Percentiles rank a stretch among this genome's conserved stretches.
Evolutionary conservation across 495 filamentous ascomycete species (phyloP).

Genomic region (Xylaria palmicola): DNA sequence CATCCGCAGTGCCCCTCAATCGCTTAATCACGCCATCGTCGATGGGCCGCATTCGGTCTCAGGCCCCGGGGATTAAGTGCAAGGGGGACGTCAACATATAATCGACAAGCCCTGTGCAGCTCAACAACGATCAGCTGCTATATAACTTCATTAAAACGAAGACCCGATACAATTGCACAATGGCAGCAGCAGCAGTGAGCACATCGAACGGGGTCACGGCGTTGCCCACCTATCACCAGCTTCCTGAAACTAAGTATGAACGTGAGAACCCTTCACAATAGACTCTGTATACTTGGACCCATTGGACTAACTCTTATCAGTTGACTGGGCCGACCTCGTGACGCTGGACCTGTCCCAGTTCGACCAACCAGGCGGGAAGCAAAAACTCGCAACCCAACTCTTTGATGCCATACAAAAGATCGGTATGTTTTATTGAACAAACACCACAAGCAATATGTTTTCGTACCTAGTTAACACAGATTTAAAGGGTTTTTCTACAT

Average conservation of each 20-base stretch:
- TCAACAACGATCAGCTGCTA: neutral
- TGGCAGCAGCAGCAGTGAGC: conserved; percentile 27
- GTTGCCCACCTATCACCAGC: conserved; percentile 37
- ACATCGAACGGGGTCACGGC: conserved; percentile 12
- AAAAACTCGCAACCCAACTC: conserved; percentile 54
- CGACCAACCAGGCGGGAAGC: conserved; percentile 53
- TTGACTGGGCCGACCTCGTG: conserved; percentile 58
- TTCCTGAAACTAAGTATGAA: conserved; percentile 39
- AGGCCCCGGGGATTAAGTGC: neutral
- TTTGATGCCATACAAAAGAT: conserved; percentile 58
- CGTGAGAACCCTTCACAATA: conserved; percentile 22
- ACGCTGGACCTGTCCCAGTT: conserved; percentile 57
- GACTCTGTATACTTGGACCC: neutral
- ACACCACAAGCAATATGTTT: neutral
- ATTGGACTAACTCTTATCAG: conserved; percentile 19
- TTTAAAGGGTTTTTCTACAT: conserved; percentile 56
- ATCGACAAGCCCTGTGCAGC: neutral
- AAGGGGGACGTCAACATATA: neutral
- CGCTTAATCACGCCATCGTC: conserved; percentile 15
- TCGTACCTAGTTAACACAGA: neutral
- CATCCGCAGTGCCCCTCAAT: conserved; percentile 3
- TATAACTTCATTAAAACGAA: neutral
- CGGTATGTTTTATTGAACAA: conserved; percentile 31
- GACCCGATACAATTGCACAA: conserved; percentile 3
- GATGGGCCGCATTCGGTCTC: neutral